Base-by-base conservation (phyloP, 2,329 filamentous ascomycete genomes). In the Ascochyta pisi region DNA sequence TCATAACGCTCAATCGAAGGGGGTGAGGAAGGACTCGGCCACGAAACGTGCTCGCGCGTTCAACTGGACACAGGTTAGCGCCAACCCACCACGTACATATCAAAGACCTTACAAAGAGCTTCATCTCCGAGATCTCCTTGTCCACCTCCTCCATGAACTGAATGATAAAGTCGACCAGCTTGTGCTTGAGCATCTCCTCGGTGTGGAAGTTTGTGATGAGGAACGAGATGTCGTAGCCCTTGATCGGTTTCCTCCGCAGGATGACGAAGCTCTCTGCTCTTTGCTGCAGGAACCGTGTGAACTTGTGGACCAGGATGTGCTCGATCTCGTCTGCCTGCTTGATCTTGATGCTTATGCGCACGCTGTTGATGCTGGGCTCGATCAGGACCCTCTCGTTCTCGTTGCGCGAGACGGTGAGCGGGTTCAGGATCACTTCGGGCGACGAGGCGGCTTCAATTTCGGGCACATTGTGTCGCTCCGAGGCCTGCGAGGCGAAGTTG, bases 71-170 rank as follows among this genome's bases (percentile, higher is more conserved):
- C 19, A 16, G 53, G 70, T 79, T 65, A 81, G 73, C 59, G 60
- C 35, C 29, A 39, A 16, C 15, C 6, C 13, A 6, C 3, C 12
- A 7, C 16, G 22, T 34, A 35, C 13, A 13, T 6, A 10, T 38
- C 27, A 27, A 27, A 16, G 8, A 24, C 82, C 91, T 67, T 85
- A 97, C 94, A 78, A 99, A 99, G 70, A 99, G 89, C 85, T 99
- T 99, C 95, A 99, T 98, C 81, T 99, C 96, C 3, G 95, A 98
- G 58, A 99, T 99, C 78, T 99, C 95, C 83, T 99, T 99, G 78
- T 99, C 96, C 4, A 99, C 96, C 77, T 99, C 95, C 78, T 99
- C 94, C 94, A 99, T 98, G 73, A 99, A 99, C 73, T 98, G 89
- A 64, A 99, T 97, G 67, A 99, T 96, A 73, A 99, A 99, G 77